A percentile compares a stretch with the other conserved stretches of the same genome.
Conservation (phyloP, 148 eudicot genomes). For the Hydrangea macrophylla region DNA sequence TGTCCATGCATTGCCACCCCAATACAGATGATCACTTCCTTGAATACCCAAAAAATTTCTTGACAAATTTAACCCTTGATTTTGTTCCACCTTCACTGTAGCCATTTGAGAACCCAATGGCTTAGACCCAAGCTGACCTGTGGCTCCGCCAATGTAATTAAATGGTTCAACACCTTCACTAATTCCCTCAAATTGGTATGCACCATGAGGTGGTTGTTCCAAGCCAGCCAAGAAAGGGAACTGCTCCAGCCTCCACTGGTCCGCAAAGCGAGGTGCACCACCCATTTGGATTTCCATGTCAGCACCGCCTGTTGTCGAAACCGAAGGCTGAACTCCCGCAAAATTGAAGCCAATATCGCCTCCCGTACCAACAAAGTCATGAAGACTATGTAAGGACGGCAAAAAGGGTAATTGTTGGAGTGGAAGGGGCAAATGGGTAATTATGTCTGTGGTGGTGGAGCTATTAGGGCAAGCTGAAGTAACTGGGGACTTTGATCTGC, state of each 20-base stretch:
- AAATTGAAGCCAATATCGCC: conserved; percentile 1
- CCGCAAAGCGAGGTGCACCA: background rate
- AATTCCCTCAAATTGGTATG: background rate
- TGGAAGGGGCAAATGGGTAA: background rate
- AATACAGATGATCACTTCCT: conserved; percentile 8
- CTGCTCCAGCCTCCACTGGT: conserved; percentile 8
- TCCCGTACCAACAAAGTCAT: background rate
- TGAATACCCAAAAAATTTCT: conserved; percentile 9
- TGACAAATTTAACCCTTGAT: conserved; percentile 6
- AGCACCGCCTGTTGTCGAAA: background rate
- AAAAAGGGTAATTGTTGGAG: conserved; percentile 6
- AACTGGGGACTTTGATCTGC: conserved; percentile 3
- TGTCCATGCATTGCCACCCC: conserved; percentile 19
- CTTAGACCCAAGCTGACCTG: background rate
- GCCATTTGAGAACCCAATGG: background rate
- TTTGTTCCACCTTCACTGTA: conserved; percentile 3
- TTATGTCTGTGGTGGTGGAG: background rate
- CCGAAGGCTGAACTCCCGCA: background rate
- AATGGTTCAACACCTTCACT: background rate
- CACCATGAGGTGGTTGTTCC: conserved; percentile 1
- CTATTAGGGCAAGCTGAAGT: background rate
- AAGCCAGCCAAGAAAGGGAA: conserved; percentile 2
- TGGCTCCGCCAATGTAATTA: background rate
- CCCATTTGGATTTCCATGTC: conserved; percentile 2
- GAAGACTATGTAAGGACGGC: conserved; percentile 1